phyloP scores from a whole-genome alignment of 352 stramenopile genomes.

The Pythium diclinum region DNA sequence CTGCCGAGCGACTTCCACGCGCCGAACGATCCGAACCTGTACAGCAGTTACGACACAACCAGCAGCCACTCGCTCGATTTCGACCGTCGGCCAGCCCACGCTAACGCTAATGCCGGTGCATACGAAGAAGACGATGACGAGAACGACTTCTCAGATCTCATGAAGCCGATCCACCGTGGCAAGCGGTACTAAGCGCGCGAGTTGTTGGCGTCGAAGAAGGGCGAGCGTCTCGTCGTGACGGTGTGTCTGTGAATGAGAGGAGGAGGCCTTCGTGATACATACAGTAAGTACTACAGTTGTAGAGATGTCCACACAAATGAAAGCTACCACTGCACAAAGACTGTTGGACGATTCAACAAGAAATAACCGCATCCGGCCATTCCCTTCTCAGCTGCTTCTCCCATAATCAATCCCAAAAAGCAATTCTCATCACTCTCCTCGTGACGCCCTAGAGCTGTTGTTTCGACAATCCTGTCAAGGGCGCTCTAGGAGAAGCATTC shows the following conservation, averaged over 20 bases:
- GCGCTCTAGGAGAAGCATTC: too few relatives aligned
- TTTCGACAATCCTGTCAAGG: too few relatives aligned
- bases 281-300: conserved; percentile 4
- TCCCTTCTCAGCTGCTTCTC: too few relatives aligned
- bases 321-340: background rate
- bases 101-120: conserved; percentile 2
- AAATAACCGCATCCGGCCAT: too few relatives aligned
- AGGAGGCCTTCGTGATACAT: background rate
- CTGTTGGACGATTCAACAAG: background rate
- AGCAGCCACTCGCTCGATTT: conserved; percentile 37
- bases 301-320: conserved; percentile 4
- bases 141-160: conserved; percentile 25
- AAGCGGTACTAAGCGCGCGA: conserved; percentile 19
- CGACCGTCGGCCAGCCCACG: conserved; percentile 11
- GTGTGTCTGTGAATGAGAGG: background rate
- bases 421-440: too few relatives aligned
- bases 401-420: too few relatives aligned
- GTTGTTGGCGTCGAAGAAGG: background rate
- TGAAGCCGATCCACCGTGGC: conserved; percentile 25
- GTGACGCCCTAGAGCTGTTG: too few relatives aligned
- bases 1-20: conserved; percentile 20
- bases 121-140: conserved; percentile 40
- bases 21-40: conserved; percentile 27
- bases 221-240: background rate
- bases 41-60: conserved; percentile 15